A percentile compares a stretch with the other conserved stretches of the same genome.
phyloP scores from a whole-genome alignment of 2,329 filamentous ascomycete species.

The Bipolaris zeicola region DNA sequence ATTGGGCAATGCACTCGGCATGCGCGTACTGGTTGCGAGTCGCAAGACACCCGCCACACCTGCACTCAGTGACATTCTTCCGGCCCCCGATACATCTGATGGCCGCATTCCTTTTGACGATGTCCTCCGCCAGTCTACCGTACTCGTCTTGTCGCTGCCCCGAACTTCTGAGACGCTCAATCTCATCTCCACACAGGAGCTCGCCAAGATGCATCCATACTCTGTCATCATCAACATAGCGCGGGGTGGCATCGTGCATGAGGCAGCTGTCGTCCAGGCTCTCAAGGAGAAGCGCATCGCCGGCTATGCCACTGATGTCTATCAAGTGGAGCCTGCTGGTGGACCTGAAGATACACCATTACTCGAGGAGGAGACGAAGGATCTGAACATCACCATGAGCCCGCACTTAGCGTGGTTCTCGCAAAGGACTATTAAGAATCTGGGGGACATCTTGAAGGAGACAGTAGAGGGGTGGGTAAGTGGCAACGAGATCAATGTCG shows the following conservation, averaged over 20 bases:
- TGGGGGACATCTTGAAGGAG: slow-evolving; percentile 51
- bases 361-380: slow-evolving; percentile 50
- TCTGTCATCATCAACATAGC: slow-evolving; percentile 57
- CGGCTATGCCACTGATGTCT: slow-evolving; percentile 60
- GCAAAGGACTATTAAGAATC: slow-evolving; percentile 54
- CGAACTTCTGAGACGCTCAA: slow-evolving; percentile 41
- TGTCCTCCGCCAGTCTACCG: slow-evolving; percentile 45
- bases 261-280: slow-evolving; percentile 54
- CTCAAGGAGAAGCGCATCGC: slow-evolving; percentile 53
- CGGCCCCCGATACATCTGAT: slow-evolving; percentile 16
- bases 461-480: slow-evolving; percentile 56
- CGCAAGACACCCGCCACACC: slow-evolving; percentile 34
- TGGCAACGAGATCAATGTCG: slow-evolving; percentile 49
- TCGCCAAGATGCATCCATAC: slow-evolving; percentile 53
- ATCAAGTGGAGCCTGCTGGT: slow-evolving; percentile 55
- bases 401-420: slow-evolving; percentile 63
- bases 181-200: slow-evolving; percentile 48
- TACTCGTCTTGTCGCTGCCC: slow-evolving; percentile 47
- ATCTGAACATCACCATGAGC: slow-evolving; percentile 58
- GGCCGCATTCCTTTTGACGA: slow-evolving; percentile 46
- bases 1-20: slow-evolving; percentile 54
- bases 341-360: slow-evolving; percentile 51
- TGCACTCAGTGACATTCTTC: slow-evolving; percentile 9
- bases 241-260: slow-evolving; percentile 59
- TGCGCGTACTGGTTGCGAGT: slow-evolving; percentile 57